Evolutionary conservation across 768 basidiomycete genomes (phyloP).

Genomic region (Trametes punicea): DNA sequence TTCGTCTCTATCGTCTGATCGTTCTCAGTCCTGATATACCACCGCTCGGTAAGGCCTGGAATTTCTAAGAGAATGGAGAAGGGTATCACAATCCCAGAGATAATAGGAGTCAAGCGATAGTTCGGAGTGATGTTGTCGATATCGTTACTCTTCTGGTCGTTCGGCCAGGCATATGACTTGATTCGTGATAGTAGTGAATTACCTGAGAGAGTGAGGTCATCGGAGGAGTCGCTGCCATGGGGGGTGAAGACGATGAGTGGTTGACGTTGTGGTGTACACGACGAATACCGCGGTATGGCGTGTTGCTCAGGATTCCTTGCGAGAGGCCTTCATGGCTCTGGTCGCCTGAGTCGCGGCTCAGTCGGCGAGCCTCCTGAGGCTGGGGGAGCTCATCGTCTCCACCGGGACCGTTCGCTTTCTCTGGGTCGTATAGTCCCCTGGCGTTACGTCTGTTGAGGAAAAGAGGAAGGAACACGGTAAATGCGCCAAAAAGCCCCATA

Average conservation of each 20-base stretch:
- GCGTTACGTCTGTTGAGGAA: background rate
- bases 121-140: slow-evolving; percentile 42
- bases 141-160: slow-evolving; percentile 2
- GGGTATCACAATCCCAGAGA: slow-evolving; percentile 66
- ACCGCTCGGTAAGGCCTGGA: slow-evolving; percentile 71
- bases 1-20: slow-evolving; percentile 44
- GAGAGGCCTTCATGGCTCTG: background rate
- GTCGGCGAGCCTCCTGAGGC: background rate
- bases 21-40: slow-evolving; percentile 60
- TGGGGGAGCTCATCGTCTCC: background rate
- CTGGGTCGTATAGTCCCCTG: background rate
- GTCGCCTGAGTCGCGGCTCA: background rate
- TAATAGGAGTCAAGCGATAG: slow-evolving; percentile 61
- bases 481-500: background rate
- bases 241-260: background rate
- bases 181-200: slow-evolving; percentile 1
- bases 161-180: slow-evolving; percentile 14
- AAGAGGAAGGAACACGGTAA: background rate
- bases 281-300: background rate
- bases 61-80: slow-evolving; percentile 83
- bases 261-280: background rate
- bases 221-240: background rate
- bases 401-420: background rate
- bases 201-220: background rate
- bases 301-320: background rate